Conservation (phyloP, 2,329 filamentous ascomycete genomes). For the Didymosphaeria variabile region DNA sequence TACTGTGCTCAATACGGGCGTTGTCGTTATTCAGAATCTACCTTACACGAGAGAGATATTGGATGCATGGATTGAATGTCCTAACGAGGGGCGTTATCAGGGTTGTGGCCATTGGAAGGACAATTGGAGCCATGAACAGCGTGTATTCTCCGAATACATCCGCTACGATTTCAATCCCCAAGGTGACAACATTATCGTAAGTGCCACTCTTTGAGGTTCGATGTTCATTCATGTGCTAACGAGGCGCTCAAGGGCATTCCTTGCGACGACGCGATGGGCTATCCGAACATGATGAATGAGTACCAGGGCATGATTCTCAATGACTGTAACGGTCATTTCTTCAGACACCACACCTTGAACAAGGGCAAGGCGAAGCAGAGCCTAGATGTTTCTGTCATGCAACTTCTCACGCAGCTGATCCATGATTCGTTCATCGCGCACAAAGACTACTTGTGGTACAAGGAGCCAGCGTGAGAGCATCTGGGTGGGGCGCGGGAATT, state of each 20-base stretch:
- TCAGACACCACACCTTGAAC: slow-evolving; percentile 39
- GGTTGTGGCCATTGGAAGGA: slow-evolving; percentile 41
- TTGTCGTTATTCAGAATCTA: slow-evolving; percentile 49
- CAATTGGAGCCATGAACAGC: slow-evolving; percentile 44
- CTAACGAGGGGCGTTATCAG: slow-evolving; percentile 34
- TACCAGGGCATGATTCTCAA: slow-evolving; percentile 25
- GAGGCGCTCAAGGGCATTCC: slow-evolving; percentile 26
- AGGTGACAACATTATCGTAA: slow-evolving; percentile 37
- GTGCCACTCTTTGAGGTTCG: neutral
- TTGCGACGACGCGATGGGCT: slow-evolving; percentile 49
- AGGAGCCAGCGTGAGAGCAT: neutral
- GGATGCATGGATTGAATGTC: slow-evolving; percentile 43
- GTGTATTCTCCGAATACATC: slow-evolving; percentile 45
- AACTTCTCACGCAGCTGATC: slow-evolving; percentile 21
- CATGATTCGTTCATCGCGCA: slow-evolving; percentile 17
- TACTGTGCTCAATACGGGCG: slow-evolving; percentile 51
- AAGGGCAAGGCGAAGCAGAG: slow-evolving; percentile 26
- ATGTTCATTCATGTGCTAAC: neutral
- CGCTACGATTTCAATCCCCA: slow-evolving; percentile 43
- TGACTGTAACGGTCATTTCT: slow-evolving; percentile 40
- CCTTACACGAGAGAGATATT: slow-evolving; percentile 36
- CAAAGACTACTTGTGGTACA: slow-evolving; percentile 13
- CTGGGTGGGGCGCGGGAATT: neutral
- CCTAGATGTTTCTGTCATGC: slow-evolving; percentile 20
- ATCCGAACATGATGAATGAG: slow-evolving; percentile 32